Base-by-base conservation (phyloP, 108 stramenopile species). In the Chaetoceros muelleri region DNA sequence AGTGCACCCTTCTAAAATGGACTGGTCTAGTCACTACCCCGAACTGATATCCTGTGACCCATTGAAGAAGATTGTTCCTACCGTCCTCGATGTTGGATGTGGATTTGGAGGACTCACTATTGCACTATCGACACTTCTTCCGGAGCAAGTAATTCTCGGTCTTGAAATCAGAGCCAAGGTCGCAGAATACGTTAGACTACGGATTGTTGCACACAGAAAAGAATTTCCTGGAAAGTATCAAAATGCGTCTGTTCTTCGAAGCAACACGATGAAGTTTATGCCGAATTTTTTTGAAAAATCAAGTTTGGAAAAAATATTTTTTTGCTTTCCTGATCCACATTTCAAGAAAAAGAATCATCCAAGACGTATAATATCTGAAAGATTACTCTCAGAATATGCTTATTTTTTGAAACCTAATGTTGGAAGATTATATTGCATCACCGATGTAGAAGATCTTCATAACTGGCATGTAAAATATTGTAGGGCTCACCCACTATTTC, bases 301-400 rank as follows among this genome's bases (percentile, higher is more conserved):
- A 16, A 73, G 75, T 62, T 64, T 98, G 20, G 55, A 74, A 7
- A 96, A 95, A 66, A 74, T 95, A 24, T 98, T 96, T 69, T 94
- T 98, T 64, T 96, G 95, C 70, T 98, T 98, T 64, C 95, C 96
- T 22, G 96, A 98, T 74, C 96, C 96, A 25, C 96, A 98, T 63
- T 98, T 98, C 71, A 98, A 98, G 70, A 86, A 87, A 49, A 98
- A 98, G 81, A 98, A 98, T 73, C 93, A 95, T 77, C 78, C 81
- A 7, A 72, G 96, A 13, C 74, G 96, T 3, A 96, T 98, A 48
- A 76, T 98, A 2, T 78, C 79, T 24, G 74, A 77, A 17, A 59
- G 87, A 44, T 63, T 98, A 23, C 60, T 96, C 27, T 74, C 91
- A 0, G 95, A 98, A 73, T 98, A 98, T 71, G 95, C 93, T 30